A percentile compares a stretch with the other conserved stretches of the same genome.
Evolutionary conservation across 2,329 filamentous ascomycete species (phyloP).

Genomic region (Cladorrhinum sp.): DNA sequence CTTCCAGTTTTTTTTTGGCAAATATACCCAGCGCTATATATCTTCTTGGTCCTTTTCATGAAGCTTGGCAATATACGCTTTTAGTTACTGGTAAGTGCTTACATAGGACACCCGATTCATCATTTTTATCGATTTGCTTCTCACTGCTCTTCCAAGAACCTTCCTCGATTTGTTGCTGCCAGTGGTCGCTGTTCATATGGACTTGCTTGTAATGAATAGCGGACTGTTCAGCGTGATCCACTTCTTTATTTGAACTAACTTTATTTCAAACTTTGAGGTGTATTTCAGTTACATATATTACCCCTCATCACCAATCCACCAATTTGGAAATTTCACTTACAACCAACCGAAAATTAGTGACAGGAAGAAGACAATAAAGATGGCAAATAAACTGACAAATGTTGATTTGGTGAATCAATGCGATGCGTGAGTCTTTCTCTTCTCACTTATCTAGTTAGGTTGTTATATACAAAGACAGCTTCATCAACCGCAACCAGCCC

Average conservation of each 20-base stretch:
- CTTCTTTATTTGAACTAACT: constrained; percentile 4
- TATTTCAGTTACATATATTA: neutral
- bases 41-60: too few species aligned
- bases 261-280: neutral
- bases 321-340: neutral
- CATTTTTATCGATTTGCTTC: too few species aligned
- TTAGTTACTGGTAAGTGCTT: too few species aligned
- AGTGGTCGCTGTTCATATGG: neutral
- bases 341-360: neutral
- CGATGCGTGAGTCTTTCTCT: constrained; percentile 47
- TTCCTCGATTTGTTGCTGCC: neutral
- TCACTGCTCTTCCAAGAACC: neutral
- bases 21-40: too few species aligned
- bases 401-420: constrained; percentile 53
- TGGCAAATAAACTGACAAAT: neutral
- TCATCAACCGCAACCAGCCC: too few species aligned
- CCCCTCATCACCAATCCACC: neutral
- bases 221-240: neutral
- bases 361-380: neutral
- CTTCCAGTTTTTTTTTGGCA: too few species aligned
- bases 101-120: too few species aligned
- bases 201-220: neutral
- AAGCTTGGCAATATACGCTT: too few species aligned
- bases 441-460: neutral
- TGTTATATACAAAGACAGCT: too few species aligned